Base-by-base conservation (phyloP, 2,329 filamentous ascomycete species). In the Cytospora schulzeri region DNA sequence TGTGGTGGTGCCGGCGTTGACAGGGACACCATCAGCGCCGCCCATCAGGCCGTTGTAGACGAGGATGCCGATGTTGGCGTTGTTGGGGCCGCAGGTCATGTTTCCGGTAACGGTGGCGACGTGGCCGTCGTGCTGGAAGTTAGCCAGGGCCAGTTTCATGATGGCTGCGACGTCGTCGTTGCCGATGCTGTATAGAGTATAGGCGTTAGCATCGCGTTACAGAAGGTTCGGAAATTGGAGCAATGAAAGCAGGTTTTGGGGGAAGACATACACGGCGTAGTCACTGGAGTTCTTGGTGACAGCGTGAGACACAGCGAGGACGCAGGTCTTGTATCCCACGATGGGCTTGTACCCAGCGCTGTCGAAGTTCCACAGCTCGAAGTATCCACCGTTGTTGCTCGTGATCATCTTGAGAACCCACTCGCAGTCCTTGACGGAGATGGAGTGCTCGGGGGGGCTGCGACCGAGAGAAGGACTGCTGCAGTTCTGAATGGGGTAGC, bases 251-350 rank as follows among this genome's bases (percentile, higher is more conserved):
- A 2, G 14, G 22, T 3, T n/a, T n/a, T n/a, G n/a, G n/a, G n/a
- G n/a, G n/a, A n/a, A n/a, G 8, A 61, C 64, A 29, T 60, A 66
- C 64, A 63, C 22, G 2, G 64, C 64, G 31, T 66, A 66, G 33
- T 33, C 60, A 19, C 29, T 22, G 17, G 60, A n/a, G 2, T 19
- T 22, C 1, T 26, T 4, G 12, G 33, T 9, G 24, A 11, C 17
- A 11, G 15, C 22, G 2, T 54, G 51, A 2, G 52, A 54, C 15
- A 63, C 35, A 3, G 64, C 64, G 11, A 66, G 33, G 9, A 66
- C 64, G 14, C 64, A 66, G 45, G 60, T 63, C 22, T 60, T 35
- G 45, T 52, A 60, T 5, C 64, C 64, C 2, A 57, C 55, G 22
- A 66, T 45, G 1, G 64, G 64, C 11, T 53, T 54, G 29, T 60